A percentile compares a stretch with the other conserved stretches of the same genome.
phyloP scores from a whole-genome alignment of 1,284 basidiomycete species.

The Moniliella sp. region DNA sequence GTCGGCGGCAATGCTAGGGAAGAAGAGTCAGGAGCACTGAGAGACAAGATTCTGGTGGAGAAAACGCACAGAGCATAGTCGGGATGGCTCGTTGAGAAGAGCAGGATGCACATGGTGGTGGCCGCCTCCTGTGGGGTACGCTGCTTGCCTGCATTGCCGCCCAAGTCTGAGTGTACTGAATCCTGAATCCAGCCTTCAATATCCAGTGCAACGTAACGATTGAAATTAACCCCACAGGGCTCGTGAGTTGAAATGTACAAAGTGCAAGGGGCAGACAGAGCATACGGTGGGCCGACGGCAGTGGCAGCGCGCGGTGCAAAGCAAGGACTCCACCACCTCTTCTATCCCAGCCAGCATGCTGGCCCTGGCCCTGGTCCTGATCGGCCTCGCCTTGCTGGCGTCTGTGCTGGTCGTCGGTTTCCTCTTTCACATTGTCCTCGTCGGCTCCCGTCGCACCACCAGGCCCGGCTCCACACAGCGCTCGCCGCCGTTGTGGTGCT shows the following conservation, averaged over 20 bases:
- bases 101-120: not conserved
- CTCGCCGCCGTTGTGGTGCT: slow-evolving; percentile 65
- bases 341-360: not conserved
- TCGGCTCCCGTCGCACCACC: slow-evolving; percentile 6
- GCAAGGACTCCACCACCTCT: too few relatives aligned
- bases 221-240: too few relatives aligned
- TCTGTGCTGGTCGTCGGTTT: slow-evolving; percentile 9
- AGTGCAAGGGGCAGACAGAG: too few relatives aligned
- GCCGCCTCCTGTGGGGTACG: not conserved
- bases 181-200: not conserved
- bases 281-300: too few relatives aligned
- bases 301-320: too few relatives aligned
- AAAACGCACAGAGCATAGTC: not conserved
- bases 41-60: not conserved
- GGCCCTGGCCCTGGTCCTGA: slow-evolving; percentile 4
- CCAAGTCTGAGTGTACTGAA: not conserved
- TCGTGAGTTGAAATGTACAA: too few relatives aligned
- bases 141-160: not conserved
- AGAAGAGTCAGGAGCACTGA: not conserved
- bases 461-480: slow-evolving; percentile 6
- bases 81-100: not conserved
- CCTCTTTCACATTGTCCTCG: slow-evolving; percentile 13
- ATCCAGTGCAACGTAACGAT: not conserved
- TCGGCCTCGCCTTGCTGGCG: slow-evolving; percentile 5
- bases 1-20: slow-evolving; percentile 8